Base-by-base conservation (phyloP, 1,284 basidiomycete species). In the Trichosporon coremiiforme region DNA sequence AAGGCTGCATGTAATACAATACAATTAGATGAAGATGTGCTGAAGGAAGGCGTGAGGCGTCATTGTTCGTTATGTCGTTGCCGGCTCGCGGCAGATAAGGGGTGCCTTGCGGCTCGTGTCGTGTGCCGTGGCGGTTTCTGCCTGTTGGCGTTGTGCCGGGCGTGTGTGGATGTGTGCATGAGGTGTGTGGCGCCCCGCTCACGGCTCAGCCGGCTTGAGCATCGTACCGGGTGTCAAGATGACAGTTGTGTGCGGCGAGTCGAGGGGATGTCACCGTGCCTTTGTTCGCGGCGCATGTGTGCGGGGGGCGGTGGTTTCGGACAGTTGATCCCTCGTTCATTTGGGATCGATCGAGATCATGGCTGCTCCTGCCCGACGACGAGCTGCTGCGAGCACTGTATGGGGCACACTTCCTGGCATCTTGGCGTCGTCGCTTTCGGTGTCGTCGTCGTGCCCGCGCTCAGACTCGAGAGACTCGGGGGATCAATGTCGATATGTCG, bases 1-100 rank as follows among this genome's bases (percentile, higher is more conserved):
- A n/a, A n/a, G 31, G 29, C 31, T 31, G 57, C 57, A 62, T 62
- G 57, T 62, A 33, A 62, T 62, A 62, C 57, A 62, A 62, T 62
- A 62, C 57, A 62, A 33, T 62, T 15, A 31, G 7, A 6, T 15
- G 31, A 62, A 62, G 57, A n/a, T n/a, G 57, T 17, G 31, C 8
- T 25, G n/a, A 53, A 53, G 50, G 50, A n/a, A 7, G 22, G 20
- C 22, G 50, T 7, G 50, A 20, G n/a, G n/a, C 29, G 31, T 57
- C 53, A 29, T 31, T 57, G 53, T 57, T 57, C 53, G 53, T 57
- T 20, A 29, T 57, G 53, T 57, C 53, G 53, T 57, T 29, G 53
- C 53, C 25, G 29, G 22, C 22, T 20, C 15, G 53, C 25, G 25
- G 22, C 20, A 57, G 25, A 38, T 38, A 10, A 31, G 29, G 53